phyloP scores from a whole-genome alignment of 495 filamentous ascomycete genomes.

The Apodospora peruviana region DNA sequence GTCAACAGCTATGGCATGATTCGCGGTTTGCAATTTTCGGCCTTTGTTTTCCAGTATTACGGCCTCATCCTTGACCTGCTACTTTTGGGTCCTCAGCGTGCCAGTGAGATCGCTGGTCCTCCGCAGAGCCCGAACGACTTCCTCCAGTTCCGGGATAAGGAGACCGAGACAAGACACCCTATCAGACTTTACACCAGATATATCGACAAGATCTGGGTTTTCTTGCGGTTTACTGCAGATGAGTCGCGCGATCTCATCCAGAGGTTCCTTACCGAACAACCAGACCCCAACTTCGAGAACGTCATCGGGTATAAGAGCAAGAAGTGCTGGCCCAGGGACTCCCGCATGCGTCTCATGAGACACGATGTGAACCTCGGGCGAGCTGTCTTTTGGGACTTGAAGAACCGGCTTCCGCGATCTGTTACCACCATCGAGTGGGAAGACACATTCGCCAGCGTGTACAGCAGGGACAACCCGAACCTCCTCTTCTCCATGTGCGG shows the following conservation, averaged over 20 bases:
- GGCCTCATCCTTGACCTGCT: conserved; percentile 92
- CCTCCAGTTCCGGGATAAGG: conserved; percentile 89
- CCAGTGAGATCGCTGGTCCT: conserved; percentile 95
- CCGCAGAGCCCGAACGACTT: conserved; percentile 97
- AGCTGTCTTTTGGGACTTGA: conserved; percentile 98
- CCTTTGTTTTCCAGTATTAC: conserved; percentile 99
- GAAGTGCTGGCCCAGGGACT: conserved; percentile 99
- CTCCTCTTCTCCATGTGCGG: conserved; percentile 96
- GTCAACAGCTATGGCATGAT: conserved; percentile 99
- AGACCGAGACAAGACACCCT: conserved; percentile 86
- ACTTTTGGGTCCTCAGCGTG: conserved; percentile 87
- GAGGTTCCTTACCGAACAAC: conserved; percentile 95
- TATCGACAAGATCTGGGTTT: conserved; percentile 98
- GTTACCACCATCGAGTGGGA: conserved; percentile 99
- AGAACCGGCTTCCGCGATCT: conserved; percentile 90
- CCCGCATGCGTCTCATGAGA: conserved; percentile 95
- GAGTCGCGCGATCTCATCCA: conserved; percentile 96
- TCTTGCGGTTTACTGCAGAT: conserved; percentile 87
- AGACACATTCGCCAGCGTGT: conserved; percentile 98
- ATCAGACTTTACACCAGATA: conserved; percentile 96
- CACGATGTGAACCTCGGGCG: conserved; percentile 98
- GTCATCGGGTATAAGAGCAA: conserved; percentile 99
- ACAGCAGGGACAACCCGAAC: conserved; percentile 97
- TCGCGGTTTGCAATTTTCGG: conserved; percentile 94
- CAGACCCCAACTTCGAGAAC: conserved; percentile 99